Evolutionary conservation across 2,329 filamentous ascomycete species (phyloP), one percentile per base, ranked within the genome.

Genomic region (Sporothrix humicola): DNA sequence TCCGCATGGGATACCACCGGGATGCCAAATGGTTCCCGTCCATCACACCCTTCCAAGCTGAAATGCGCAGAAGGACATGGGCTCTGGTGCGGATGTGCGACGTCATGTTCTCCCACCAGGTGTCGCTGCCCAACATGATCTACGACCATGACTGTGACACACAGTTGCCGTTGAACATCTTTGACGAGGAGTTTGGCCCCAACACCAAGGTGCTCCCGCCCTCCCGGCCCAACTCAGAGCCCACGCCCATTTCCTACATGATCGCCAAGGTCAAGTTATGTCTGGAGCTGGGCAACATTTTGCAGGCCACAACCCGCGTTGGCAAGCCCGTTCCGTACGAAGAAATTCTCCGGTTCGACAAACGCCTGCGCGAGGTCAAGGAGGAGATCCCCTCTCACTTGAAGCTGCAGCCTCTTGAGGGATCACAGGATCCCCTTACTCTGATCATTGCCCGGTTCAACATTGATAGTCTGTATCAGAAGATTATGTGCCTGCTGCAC

Each of bases 401-500:
- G 46, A 91, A 90, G 77, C 85, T 97, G 77, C 90, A 91, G 46
- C 87, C 91, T 0, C 86, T 97, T 74, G 91, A 95, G 73, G 91
- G 93, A 72, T 91, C 89, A 4, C 86, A 90, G 65, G 95, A 97
- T 78, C 91, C 97, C 20, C 90, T 96, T 81, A 93, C 93, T 37
- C 88, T 96, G 74, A 91, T 98, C 73, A 92, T 97, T 84, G 92
- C 95, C 70, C 90, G 95, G 42, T 95, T 94, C 80, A 92, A 92
- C 73, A 84, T 98, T 46, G 93, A 96, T 75, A 91, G 96, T 69
- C 83, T 98, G 5, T 97, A 94, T 79, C 90, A 97, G 76, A 97
- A 97, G 82, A 92, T 94, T 20, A 87, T 97, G 78, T 97, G 94
- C 78, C 88, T 97, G 26, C 87, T 99, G 54, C 96, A 99, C 81